These are phyloP conservation scores for Penicillium soppii DNA, from an alignment of 495 filamentous ascomycete genomes.

Conservation along the genomic window DNA sequence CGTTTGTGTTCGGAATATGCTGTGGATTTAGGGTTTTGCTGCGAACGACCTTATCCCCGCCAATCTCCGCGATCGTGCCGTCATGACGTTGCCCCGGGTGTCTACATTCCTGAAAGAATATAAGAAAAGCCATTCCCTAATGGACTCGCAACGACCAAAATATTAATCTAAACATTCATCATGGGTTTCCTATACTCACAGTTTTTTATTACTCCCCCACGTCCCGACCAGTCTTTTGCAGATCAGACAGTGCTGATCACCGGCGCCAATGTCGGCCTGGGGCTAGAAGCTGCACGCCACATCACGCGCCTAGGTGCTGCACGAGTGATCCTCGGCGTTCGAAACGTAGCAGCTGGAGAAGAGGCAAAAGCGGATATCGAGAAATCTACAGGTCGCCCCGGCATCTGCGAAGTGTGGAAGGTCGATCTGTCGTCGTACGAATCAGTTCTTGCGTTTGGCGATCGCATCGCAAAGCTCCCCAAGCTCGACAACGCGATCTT, in stretches of 20 bases:
- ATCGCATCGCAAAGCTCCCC: conserved; percentile 30
- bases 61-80: too few species aligned
- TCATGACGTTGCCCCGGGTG: too few species aligned
- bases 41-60: neutral
- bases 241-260: conserved; percentile 52
- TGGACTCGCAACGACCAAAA: too few species aligned
- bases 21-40: too few species aligned
- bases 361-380: conserved; percentile 35
- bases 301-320: conserved; percentile 45
- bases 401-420: conserved; percentile 51
- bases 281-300: conserved; percentile 48
- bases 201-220: conserved; percentile 37
- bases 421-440: conserved; percentile 50
- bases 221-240: conserved; percentile 35
- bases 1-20: too few species aligned
- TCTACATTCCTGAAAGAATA: too few species aligned
- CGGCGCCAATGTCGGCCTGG: conserved; percentile 53
- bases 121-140: too few species aligned
- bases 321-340: conserved; percentile 55
- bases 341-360: conserved; percentile 47
- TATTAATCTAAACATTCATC: neutral
- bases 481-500: conserved; percentile 42
- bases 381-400: conserved; percentile 26
- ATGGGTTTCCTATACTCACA: conserved; percentile 45
- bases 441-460: conserved; percentile 40